Evolutionary conservation across 2,329 filamentous ascomycete species (phyloP), one percentile per base, ranked within the genome.

Genomic region (Lecanicillium sp.): DNA sequence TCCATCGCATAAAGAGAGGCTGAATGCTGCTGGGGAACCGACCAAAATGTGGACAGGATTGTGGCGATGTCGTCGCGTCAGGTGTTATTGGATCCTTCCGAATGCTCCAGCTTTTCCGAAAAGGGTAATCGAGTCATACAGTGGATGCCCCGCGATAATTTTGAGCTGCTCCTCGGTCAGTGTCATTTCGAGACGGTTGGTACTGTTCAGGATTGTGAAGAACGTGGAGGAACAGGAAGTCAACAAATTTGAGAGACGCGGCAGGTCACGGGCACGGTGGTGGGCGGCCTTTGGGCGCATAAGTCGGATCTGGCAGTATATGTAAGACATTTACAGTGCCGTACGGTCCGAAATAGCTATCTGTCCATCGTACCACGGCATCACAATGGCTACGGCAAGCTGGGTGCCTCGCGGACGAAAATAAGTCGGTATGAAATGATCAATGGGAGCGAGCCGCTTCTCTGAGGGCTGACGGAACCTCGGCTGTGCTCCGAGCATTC

Each of bases 131-230:
- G 35, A 44, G 20, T 44, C 47, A 47, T 44, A 21, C 15, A 52
- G 47, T 17, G 51, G 51, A 36, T 50, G 4, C 5, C 44, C 24
- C 26, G 39, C 27, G 26, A 52, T 52, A 19, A 52, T 39, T 12
- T 44, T 50, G 43, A 50, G 23, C 21, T 50, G 51, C 15, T 52
- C 47, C 38, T 50, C 37, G 29, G 11, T 47, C 21, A 52, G 41
- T 17, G 43, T 20, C 51, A 52, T 52, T 37, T 29, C 26, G 30
- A n/a, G n/a, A n/a, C n/a, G n/a, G n/a, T n/a, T n/a, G n/a, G n/a
- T n/a, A n/a, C 30, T 8, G n/a, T 14, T 10, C 30, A 33, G 30
- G n/a, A 15, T 33, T 33, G 30, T 15, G 30, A 33, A n/a, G n/a
- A n/a, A n/a, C n/a, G n/a, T n/a, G 8, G 30, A 15, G 14, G 30